Evolutionary conservation across 345 rosid genomes (phyloP), one percentile per base, ranked within the genome.

Genomic region (Tarenaya hassleriana): DNA sequence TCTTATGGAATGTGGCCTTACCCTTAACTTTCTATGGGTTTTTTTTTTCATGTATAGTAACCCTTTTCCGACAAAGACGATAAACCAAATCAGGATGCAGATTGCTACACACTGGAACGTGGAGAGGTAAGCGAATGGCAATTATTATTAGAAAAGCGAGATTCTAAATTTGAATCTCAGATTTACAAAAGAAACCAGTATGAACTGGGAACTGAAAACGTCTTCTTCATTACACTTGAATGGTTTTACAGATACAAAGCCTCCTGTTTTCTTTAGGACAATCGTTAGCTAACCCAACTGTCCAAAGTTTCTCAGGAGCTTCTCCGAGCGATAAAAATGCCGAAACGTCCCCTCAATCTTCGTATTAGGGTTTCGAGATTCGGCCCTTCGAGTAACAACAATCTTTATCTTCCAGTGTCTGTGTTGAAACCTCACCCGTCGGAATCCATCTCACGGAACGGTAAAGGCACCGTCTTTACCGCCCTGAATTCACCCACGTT

Each of bases 401-500:
- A 5, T 5, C 5, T 24, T 24, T 24, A 37, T 37, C 41, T 13
- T 37, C n/a, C 15, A 10, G 41, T 3, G 11, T 2, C 15, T 37
- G 3, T 37, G 15, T n/a, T 35, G 2, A 8, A 41, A 60, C 50
- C 42, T 77, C 63, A 87, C 50, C 67, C 69, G 50, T 86, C 89
- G 10, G 83, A 81, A 65, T 81, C 95, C 9, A 56, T 66, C 50
- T 72, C 94, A 0, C 80, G 82, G 57, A 87, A 91, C 37, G 98
- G 98, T 52, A 91, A 65, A 0, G 96, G 96, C 47, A 87, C 95
- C 7, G 84, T 60, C 76, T 82, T 87, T 58, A 87, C 95, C n/a
- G 87, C 96, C 66, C 96, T 68, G 77, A 71, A 87, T 51, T 79
- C 78, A 55, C 95, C 95, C 0, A 76, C 95, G 60, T 91, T 91